Evolutionary conservation across 345 rosid genomes (phyloP).

Genomic region (Camelina laxa): DNA sequence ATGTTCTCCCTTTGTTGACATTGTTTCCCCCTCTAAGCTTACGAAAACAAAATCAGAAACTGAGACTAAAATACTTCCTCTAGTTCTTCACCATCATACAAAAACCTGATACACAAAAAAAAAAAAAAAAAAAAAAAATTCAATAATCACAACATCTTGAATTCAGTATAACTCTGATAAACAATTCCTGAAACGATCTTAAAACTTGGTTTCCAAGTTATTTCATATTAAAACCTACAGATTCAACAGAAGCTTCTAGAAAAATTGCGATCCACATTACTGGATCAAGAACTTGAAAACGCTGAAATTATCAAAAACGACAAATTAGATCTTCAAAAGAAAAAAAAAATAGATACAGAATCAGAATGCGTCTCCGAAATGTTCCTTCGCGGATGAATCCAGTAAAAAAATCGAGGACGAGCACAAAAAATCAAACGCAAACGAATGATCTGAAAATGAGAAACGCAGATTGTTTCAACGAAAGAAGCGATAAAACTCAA

Average conservation of each 20-base stretch:
- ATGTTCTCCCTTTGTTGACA: constrained; percentile 70
- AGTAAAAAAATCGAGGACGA: background rate
- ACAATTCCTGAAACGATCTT: background rate
- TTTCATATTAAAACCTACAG: background rate
- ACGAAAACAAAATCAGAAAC: background rate
- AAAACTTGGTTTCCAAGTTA: constrained; percentile 39
- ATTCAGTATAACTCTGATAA: background rate
- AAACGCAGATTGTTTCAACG: background rate
- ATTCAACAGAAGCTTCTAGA: background rate
- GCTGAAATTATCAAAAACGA: constrained; percentile 22
- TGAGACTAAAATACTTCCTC: constrained; percentile 12
- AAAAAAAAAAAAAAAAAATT: background rate
- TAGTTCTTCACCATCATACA: constrained; percentile 40
- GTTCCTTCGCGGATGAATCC: background rate
- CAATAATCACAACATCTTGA: background rate
- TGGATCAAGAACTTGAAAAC: constrained; percentile 2
- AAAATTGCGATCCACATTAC: constrained; percentile 29
- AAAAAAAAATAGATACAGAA: background rate
- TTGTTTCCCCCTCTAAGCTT: constrained; percentile 24
- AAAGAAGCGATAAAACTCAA: background rate
- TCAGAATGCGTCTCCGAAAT: constrained; percentile 7
- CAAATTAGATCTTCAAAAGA: constrained; percentile 44
- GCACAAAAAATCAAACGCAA: constrained; percentile 1
- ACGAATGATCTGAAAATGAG: constrained; percentile 13
- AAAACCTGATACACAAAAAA: constrained; percentile 24